Percentiles rank a stretch among this genome's conserved stretches.
These are phyloP conservation scores for Dendrobium nobile DNA, from an alignment of 106 monocot genomes.

Conservation along the genomic window DNA sequence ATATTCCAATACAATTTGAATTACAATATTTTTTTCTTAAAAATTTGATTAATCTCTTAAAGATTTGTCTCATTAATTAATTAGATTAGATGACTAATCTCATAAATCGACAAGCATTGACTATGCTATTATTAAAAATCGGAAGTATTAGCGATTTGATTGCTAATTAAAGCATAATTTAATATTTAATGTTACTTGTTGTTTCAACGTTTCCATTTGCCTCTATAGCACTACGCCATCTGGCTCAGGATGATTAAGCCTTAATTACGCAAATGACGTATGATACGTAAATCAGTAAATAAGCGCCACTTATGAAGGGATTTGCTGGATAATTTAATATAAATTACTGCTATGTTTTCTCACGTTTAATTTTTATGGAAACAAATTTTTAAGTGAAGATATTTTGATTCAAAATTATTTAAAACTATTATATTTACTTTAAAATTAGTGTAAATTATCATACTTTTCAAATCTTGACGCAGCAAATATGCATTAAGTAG, in stretches of 20 bases:
- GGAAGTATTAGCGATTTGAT: neutral
- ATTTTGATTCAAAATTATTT: too few relatives aligned
- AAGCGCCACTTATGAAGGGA: too few relatives aligned
- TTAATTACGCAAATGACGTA: neutral
- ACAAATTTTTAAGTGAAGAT: too few relatives aligned
- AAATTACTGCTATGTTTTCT: too few relatives aligned
- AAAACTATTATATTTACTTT: too few relatives aligned
- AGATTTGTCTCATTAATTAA: neutral
- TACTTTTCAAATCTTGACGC: too few relatives aligned
- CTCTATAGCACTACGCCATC: neutral
- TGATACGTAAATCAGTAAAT: neutral
- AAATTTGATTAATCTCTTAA: neutral
- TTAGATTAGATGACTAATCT: neutral
- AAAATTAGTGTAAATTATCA: too few relatives aligned
- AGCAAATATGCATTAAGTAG: too few relatives aligned
- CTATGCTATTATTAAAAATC: neutral
- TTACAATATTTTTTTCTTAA: neutral
- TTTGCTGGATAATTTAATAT: too few relatives aligned
- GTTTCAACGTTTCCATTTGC: neutral
- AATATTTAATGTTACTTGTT: neutral
- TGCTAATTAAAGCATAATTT: neutral
- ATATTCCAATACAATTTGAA: too few relatives aligned
- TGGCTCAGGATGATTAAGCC: neutral
- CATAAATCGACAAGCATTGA: conserved; percentile 2
- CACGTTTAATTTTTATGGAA: too few relatives aligned